Evolutionary conservation across 495 filamentous ascomycete species (phyloP).

Genomic region (Penicillium turbatum): DNA sequence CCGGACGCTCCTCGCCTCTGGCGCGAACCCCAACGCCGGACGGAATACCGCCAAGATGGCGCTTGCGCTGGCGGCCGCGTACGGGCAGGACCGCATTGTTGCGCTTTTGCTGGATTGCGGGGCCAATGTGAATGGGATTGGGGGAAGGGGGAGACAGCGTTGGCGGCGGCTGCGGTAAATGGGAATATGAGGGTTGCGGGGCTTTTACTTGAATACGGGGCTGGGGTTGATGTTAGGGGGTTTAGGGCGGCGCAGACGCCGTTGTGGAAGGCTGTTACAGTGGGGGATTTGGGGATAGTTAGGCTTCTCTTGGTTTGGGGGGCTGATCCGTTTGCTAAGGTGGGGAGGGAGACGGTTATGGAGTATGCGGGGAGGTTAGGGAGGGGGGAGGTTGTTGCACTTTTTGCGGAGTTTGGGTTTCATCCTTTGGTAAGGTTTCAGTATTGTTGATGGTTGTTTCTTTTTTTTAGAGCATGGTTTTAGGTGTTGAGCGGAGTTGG

Average conservation of each 20-base stretch:
- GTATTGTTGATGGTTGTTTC: not conserved
- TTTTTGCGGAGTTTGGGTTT: not conserved
- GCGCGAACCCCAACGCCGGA: conserved; percentile 17
- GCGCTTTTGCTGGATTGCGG: conserved; percentile 38
- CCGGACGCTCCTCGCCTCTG: conserved; percentile 25
- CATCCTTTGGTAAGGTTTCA: not conserved
- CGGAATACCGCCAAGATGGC: conserved; percentile 7
- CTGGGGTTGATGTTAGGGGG: conserved; percentile 25
- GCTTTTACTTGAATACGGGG: conserved; percentile 34
- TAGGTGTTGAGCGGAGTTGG: not conserved
- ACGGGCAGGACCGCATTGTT: conserved; percentile 31
- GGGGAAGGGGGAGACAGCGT: conserved; percentile 32
- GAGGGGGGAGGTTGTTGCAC: not conserved
- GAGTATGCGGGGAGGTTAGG: not conserved
- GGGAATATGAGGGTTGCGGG: conserved; percentile 37
- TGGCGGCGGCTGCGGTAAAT: conserved; percentile 37
- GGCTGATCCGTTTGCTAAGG: conserved; percentile 11
- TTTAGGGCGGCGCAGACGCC: conserved; percentile 9
- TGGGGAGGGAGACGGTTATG: not conserved
- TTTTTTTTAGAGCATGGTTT: not conserved
- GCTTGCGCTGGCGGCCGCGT: conserved; percentile 29
- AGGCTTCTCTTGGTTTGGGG: conserved; percentile 9
- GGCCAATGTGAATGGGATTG: conserved; percentile 38
- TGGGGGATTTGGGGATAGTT: conserved; percentile 3
- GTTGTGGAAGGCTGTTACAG: conserved; percentile 18